Percentiles rank a stretch among this genome's conserved stretches.
phyloP scores from a whole-genome alignment of 2,329 filamentous ascomycete genomes.

The Ophiocordyceps sinensis region DNA sequence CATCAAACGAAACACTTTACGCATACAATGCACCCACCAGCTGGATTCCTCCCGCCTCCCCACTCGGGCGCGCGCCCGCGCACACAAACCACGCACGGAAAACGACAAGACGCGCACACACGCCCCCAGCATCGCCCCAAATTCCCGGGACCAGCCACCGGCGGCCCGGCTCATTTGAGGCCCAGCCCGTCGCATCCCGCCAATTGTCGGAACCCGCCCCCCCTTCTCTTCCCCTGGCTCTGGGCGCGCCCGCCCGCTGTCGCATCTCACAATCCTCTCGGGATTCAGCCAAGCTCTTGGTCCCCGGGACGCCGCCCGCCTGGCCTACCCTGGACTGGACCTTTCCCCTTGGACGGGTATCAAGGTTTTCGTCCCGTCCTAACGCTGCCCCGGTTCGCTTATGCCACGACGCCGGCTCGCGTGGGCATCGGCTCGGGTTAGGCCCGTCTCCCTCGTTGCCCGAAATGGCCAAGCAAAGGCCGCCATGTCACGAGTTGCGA shows the following conservation, averaged over 20 bases:
- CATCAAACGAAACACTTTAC: no score
- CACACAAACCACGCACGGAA: neutral
- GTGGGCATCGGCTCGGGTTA: no score
- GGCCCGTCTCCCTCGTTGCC: no score
- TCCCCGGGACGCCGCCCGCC: slow-evolving; percentile 1
- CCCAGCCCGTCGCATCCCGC: neutral
- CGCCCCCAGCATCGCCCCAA: neutral
- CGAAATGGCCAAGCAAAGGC: no score
- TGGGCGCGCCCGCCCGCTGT: neutral
- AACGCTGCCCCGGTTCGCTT: no score
- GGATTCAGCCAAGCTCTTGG: slow-evolving; percentile 5
- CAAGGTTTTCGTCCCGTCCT: no score
- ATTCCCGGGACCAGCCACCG: slow-evolving; percentile 1
- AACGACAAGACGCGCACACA: neutral
- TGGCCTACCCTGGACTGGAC: slow-evolving; percentile 1
- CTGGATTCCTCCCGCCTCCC: no score
- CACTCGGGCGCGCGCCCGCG: neutral
- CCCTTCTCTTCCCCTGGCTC: neutral
- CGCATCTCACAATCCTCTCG: slow-evolving; percentile 6
- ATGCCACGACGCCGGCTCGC: no score
- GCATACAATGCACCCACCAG: no score
- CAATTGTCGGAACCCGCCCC: neutral
- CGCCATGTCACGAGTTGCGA: no score
- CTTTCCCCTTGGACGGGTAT: neutral
- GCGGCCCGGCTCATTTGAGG: neutral